phyloP scores from a whole-genome alignment of 164 flowering plant genomes.

The Annona cherimola region DNA sequence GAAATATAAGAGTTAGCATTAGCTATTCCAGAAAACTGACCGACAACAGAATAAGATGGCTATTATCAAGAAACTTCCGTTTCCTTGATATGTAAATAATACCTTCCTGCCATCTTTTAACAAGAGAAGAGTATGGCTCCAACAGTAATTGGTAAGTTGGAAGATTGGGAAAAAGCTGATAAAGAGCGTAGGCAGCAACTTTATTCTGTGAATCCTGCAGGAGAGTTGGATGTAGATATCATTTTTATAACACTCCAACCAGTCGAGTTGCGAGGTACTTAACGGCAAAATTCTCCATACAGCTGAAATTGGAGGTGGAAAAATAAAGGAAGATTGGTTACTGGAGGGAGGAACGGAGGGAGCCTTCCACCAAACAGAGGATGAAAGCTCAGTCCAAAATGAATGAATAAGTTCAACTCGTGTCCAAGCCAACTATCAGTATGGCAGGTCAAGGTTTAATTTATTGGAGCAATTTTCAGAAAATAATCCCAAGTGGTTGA shows the following conservation, averaged over 20 bases:
- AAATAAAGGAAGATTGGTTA: too few species aligned
- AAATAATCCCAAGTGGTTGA: too few species aligned
- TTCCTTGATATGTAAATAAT: background rate
- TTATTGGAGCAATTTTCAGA: too few species aligned
- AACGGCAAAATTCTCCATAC: too few species aligned
- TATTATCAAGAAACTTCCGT: background rate
- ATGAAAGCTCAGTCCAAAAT: too few species aligned
- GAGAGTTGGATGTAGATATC: background rate
- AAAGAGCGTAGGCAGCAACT: conserved; percentile 86
- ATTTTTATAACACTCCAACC: background rate
- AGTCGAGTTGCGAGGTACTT: too few species aligned
- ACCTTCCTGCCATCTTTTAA: conserved; percentile 70
- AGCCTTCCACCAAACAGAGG: too few species aligned
- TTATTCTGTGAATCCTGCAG: conserved; percentile 88
- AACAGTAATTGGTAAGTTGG: conserved; percentile 53
- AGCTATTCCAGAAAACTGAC: conserved; percentile 2
- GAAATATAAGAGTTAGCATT: conserved; percentile 11
- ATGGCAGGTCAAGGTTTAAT: too few species aligned
- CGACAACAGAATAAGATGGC: background rate
- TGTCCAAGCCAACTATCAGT: too few species aligned
- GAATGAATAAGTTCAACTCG: too few species aligned
- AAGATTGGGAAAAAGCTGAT: conserved; percentile 70
- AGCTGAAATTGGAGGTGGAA: too few species aligned
- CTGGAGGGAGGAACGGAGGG: too few species aligned
- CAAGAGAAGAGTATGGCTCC: conserved; percentile 77